Base-by-base conservation (phyloP, 345 rosid genomes). In the Melastoma malabathricum region DNA sequence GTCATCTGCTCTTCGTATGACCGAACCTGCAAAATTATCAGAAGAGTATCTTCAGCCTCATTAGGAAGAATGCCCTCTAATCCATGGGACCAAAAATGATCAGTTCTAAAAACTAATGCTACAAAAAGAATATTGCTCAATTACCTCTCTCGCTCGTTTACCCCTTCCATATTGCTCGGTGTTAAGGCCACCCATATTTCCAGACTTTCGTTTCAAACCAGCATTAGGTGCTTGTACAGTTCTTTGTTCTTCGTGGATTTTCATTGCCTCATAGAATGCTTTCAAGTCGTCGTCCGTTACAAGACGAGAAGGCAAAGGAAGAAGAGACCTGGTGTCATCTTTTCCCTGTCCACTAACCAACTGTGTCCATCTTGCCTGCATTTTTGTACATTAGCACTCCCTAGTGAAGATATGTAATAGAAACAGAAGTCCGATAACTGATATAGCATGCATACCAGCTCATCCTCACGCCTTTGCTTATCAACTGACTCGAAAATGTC, bases 1-100 rank as follows among this genome's bases (percentile, higher is more conserved):
- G 97, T 82, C 81, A 79, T 68, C 69, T 84, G 83, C 68, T 89
- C 97, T 76, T 84, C 95, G 27, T 89, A 89, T 14, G 97, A 84
- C 17, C 89, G 89, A 56, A 89, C 95, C 97, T 89, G 48, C 45
- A 14, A 19, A 47, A 57, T 43, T 5, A 31, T 38, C 41, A 7
- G 31, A 22, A 59, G 61, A 48, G 64, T 18, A 51, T 4, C 6
- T 29, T 29, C 9, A 29, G 38, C 38, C 38, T 29, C 38, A 29
- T 5, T 4, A 29, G 38, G 38, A 29, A 29, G 38, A 29, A 29
- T 6, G 6, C 6, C 1, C 38, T 29, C 38, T 27, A 27, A 27
- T 27, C 31, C 15, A 43, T 38, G 47, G 43, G 16, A 14, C 43
- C 20, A 2, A 59, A 17, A 44, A 46, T 22, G 52, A 47, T 47